phyloP scores from a whole-genome alignment of 768 basidiomycete genomes.

The Kwoniella mangroviensis region DNA sequence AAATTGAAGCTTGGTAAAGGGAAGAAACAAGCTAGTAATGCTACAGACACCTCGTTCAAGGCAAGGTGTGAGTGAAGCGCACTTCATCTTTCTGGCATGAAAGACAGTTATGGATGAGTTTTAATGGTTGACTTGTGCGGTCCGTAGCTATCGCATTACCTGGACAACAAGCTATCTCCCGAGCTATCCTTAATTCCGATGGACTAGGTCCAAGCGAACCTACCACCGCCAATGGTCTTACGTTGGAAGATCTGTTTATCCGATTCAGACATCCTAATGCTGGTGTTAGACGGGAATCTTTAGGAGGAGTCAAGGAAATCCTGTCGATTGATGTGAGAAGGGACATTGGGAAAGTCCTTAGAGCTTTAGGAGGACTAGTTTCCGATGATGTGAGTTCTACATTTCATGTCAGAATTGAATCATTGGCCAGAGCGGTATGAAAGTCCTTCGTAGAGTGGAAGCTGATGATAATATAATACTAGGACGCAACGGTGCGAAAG shows the following conservation, averaged over 20 bases:
- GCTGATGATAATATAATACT: background rate
- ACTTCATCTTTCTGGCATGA: too few species aligned
- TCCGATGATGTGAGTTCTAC: constrained; percentile 72
- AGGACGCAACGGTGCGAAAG: constrained; percentile 84
- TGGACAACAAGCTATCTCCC: constrained; percentile 65
- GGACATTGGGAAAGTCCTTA: constrained; percentile 52
- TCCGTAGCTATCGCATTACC: constrained; percentile 83
- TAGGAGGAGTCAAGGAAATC: constrained; percentile 52
- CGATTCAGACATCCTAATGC: constrained; percentile 84
- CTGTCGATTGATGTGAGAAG: constrained; percentile 26
- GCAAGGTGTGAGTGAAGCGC: constrained; percentile 71
- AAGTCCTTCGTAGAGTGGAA: background rate
- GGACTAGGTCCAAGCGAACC: constrained; percentile 60
- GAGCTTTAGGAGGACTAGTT: constrained; percentile 65
- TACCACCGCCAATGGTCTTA: constrained; percentile 75
- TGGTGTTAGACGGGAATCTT: constrained; percentile 71
- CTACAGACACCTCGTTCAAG: constrained; percentile 94
- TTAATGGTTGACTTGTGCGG: too few species aligned
- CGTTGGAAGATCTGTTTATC: constrained; percentile 74
- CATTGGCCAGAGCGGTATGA: background rate
- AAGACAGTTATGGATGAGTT: too few species aligned
- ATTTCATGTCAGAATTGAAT: background rate
- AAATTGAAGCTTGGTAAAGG: constrained; percentile 96
- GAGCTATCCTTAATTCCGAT: constrained; percentile 61
- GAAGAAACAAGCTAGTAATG: constrained; percentile 79